phyloP scores from a whole-genome alignment of 179 eudicot genomes.

The Drosera spatulata region DNA sequence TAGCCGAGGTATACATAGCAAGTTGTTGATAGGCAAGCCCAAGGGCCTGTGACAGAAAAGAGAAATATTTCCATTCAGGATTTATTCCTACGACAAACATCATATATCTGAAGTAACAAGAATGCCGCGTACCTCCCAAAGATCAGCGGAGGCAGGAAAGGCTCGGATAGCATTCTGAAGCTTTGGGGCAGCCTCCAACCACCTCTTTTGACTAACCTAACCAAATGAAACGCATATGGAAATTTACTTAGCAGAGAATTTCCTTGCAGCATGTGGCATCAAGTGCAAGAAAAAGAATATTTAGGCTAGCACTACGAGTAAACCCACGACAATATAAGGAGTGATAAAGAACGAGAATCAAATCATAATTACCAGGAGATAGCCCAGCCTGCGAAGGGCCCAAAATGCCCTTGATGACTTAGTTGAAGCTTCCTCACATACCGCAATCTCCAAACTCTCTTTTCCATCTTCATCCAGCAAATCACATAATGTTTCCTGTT shows the following conservation, averaged over 20 bases:
- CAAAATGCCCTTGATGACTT: conserved; percentile 93
- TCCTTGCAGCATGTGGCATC: not conserved
- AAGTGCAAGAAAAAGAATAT: not conserved
- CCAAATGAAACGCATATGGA: conserved; percentile 1
- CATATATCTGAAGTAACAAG: conserved; percentile 1
- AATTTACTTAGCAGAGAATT: not conserved
- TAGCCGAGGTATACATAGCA: conserved; percentile 96
- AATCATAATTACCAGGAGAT: conserved; percentile 47
- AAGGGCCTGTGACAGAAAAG: conserved; percentile 42
- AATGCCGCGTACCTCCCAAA: conserved; percentile 73
- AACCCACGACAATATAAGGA: not conserved
- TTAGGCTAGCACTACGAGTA: not conserved
- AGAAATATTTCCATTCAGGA: conserved; percentile 1
- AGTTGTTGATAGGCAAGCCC: conserved; percentile 86
- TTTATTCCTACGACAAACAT: not conserved
- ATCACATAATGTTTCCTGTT: conserved; percentile 76
- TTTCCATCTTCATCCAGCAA: conserved; percentile 66
- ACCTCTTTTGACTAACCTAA: conserved; percentile 68
- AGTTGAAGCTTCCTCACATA: conserved; percentile 70
- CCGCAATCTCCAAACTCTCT: conserved; percentile 72
- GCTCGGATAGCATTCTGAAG: conserved; percentile 95
- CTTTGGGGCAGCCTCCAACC: conserved; percentile 86
- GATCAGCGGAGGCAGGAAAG: conserved; percentile 70
- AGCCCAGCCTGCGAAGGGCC: conserved; percentile 87
- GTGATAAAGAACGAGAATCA: not conserved